These are phyloP conservation scores for Silene uniflora DNA, from an alignment of 148 eudicot species.

Conservation along the genomic window DNA sequence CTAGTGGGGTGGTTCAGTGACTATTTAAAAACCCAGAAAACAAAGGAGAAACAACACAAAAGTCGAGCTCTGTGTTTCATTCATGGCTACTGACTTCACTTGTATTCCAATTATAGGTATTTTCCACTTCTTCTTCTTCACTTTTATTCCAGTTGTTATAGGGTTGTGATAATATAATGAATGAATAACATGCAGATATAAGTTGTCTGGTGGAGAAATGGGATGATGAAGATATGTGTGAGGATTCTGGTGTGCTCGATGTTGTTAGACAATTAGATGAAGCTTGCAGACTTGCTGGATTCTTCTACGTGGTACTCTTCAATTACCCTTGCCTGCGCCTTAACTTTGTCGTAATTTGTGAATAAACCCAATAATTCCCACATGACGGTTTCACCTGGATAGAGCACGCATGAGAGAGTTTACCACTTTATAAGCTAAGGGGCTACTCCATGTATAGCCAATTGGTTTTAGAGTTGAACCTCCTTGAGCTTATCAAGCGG, in stretches of 20 bases:
- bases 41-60: too few relatives aligned
- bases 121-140: not conserved
- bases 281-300: slow-evolving; percentile 87
- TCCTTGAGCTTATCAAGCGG: too few relatives aligned
- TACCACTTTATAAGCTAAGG: too few relatives aligned
- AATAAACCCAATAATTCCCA: too few relatives aligned
- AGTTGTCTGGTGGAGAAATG: slow-evolving; percentile 62
- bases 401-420: too few relatives aligned
- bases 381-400: too few relatives aligned
- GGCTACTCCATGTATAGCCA: too few relatives aligned
- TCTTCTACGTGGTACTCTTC: slow-evolving; percentile 72
- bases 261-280: slow-evolving; percentile 62
- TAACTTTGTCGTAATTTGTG: not conserved
- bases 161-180: not conserved
- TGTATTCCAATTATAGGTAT: slow-evolving; percentile 78
- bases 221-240: slow-evolving; percentile 54
- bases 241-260: slow-evolving; percentile 50
- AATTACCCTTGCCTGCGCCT: not conserved
- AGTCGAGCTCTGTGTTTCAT: not conserved
- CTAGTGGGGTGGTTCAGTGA: too few relatives aligned
- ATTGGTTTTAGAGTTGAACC: too few relatives aligned
- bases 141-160: not conserved
- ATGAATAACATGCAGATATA: slow-evolving; percentile 42
- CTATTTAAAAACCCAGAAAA: too few relatives aligned
- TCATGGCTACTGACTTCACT: slow-evolving; percentile 77